Evolutionary conservation across 345 rosid species (phyloP).

Genomic region (Linum trigynum): DNA sequence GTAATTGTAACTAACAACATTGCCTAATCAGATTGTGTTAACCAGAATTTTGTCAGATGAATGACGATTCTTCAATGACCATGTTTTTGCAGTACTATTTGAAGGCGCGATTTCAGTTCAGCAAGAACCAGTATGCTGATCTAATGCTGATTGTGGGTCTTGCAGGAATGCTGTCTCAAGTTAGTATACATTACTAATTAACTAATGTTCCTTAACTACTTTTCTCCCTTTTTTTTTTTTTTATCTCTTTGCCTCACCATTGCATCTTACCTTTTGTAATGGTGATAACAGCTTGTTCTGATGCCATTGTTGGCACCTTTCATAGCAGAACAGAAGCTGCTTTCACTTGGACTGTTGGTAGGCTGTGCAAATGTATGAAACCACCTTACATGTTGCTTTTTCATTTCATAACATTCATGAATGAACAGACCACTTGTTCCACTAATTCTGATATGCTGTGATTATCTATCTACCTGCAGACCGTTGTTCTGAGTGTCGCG

Average conservation of each 20-base stretch:
- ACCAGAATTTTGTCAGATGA: neutral
- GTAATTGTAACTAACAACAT: conserved; percentile 21
- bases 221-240: no score
- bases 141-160: conserved; percentile 45
- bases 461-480: conserved; percentile 33
- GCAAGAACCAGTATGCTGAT: conserved; percentile 71
- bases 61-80: neutral
- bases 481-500: conserved; percentile 51
- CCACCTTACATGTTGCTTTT: no score
- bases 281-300: conserved; percentile 42
- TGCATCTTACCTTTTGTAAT: neutral
- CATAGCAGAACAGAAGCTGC: conserved; percentile 54
- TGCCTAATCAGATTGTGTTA: no score
- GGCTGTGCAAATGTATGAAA: conserved; percentile 31
- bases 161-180: conserved; percentile 63
- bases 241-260: neutral
- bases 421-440: no score
- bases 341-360: conserved; percentile 57
- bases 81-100: conserved; percentile 58
- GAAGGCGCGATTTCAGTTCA: conserved; percentile 85
- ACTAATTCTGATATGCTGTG: neutral
- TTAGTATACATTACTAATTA: neutral
- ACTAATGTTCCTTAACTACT: neutral
- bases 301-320: conserved; percentile 53
- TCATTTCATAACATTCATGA: no score